Conservation (phyloP, 495 filamentous ascomycete genomes). For the Annulohypoxylon nitens region DNA sequence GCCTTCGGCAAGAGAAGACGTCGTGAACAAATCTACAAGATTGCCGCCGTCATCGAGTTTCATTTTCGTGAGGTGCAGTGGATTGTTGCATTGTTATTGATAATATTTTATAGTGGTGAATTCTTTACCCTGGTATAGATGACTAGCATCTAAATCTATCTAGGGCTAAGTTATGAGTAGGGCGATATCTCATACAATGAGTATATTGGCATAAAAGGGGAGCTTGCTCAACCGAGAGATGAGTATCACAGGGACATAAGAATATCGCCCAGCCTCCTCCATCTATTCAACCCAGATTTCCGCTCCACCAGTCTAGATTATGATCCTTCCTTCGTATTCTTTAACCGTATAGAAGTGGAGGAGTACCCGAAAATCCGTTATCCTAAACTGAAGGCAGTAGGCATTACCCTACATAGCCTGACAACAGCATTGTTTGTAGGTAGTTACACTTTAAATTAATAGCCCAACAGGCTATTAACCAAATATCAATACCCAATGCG, state of each 20-base stretch:
- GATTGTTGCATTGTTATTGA: neutral
- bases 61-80: neutral
- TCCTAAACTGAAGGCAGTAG: neutral
- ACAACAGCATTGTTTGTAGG: neutral
- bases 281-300: neutral
- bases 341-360: neutral
- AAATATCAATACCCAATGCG: neutral
- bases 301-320: neutral
- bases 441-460: neutral
- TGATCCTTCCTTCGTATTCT: neutral
- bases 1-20: neutral
- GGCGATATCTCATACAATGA: neutral
- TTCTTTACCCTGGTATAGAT: no score
- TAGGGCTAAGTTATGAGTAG: no score
- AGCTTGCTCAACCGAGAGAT: no score
- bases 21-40: neutral
- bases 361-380: neutral
- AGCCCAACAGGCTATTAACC: neutral
- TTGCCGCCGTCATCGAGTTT: neutral
- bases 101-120: neutral
- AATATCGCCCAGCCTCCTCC: no score
- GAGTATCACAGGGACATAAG: no score
- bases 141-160: no score
- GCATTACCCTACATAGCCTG: neutral
- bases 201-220: neutral